Evolutionary conservation across 768 basidiomycete species (phyloP).

Genomic region (Tubosaeta sp.): DNA sequence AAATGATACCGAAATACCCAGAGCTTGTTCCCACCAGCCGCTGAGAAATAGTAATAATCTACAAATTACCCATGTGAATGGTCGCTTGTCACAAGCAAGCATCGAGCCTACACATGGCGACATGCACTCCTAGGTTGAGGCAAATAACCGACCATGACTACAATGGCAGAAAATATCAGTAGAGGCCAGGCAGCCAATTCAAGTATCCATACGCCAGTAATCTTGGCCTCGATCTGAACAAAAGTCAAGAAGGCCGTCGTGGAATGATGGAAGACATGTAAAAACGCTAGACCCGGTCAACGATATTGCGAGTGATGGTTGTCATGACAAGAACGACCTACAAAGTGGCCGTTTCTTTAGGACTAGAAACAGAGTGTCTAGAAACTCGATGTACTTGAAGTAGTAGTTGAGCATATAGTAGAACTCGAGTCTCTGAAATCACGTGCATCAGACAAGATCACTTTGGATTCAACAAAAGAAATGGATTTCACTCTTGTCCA

Average conservation of each 20-base stretch:
- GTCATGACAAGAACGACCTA: constrained; percentile 33
- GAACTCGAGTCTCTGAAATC: constrained; percentile 72
- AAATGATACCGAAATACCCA: constrained; percentile 14
- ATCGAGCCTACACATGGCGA: constrained; percentile 81
- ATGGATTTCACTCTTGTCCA: constrained; percentile 71
- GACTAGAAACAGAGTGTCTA: constrained; percentile 94
- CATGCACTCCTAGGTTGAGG: constrained; percentile 87
- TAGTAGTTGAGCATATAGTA: constrained; percentile 98
- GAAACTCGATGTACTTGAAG: constrained; percentile 92
- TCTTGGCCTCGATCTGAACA: constrained; percentile 84
- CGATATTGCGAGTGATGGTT: not conserved
- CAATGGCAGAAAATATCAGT: constrained; percentile 1
- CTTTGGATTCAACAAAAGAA: not conserved
- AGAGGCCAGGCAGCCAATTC: not conserved
- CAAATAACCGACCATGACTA: constrained; percentile 90
- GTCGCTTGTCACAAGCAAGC: not conserved
- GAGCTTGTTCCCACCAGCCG: constrained; percentile 53
- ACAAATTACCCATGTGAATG: constrained; percentile 1
- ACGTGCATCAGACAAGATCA: constrained; percentile 2
- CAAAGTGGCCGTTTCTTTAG: constrained; percentile 96
- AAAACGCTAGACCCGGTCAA: constrained; percentile 57
- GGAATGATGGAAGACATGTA: constrained; percentile 97
- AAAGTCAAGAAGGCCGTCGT: constrained; percentile 91
- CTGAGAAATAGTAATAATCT: constrained; percentile 99
- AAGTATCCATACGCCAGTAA: constrained; percentile 61